These are phyloP conservation scores for Arthroderma sp. DNA, from an alignment of 2,329 filamentous ascomycete genomes.

Conservation along the genomic window DNA sequence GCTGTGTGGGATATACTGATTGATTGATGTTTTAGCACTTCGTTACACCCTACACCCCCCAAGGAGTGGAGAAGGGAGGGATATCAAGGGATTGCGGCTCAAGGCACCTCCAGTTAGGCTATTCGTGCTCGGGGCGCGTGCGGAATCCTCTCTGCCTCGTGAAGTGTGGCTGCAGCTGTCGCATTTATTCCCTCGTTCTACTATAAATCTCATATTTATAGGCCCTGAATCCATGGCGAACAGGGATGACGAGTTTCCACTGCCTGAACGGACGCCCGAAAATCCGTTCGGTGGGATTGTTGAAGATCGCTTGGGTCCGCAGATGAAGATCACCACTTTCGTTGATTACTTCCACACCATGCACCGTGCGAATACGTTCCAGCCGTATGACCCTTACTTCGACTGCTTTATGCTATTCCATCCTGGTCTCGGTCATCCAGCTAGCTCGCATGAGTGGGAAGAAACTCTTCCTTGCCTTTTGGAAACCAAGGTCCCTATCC, in stretches of 20 bases:
- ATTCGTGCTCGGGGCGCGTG: constrained; percentile 86
- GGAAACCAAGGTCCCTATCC: constrained; percentile 88
- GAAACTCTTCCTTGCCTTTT: constrained; percentile 78
- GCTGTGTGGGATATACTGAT: too few relatives aligned
- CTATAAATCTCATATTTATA: constrained; percentile 85
- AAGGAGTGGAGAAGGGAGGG: constrained; percentile 56
- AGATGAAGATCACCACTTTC: constrained; percentile 93
- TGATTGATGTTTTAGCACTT: constrained; percentile 46
- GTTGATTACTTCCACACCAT: constrained; percentile 98
- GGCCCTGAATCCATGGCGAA: constrained; percentile 94
- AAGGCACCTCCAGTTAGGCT: constrained; percentile 79
- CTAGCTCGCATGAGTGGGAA: constrained; percentile 85
- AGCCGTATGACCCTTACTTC: constrained; percentile 94
- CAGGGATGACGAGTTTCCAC: constrained; percentile 80
- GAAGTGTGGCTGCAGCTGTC: constrained; percentile 88
- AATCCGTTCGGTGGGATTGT: constrained; percentile 93
- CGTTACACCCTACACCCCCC: constrained; percentile 90
- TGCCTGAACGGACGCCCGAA: constrained; percentile 66
- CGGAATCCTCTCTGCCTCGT: constrained; percentile 90
- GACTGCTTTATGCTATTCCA: constrained; percentile 97
- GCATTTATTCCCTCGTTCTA: constrained; percentile 87
- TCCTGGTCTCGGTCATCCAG: constrained; percentile 86
- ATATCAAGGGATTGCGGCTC: constrained; percentile 66
- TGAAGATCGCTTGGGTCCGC: constrained; percentile 75
- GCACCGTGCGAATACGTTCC: constrained; percentile 79